Percentiles rank a stretch among this genome's conserved stretches.
phyloP scores from a whole-genome alignment of 768 basidiomycete species.

The Suillus clintonianus region DNA sequence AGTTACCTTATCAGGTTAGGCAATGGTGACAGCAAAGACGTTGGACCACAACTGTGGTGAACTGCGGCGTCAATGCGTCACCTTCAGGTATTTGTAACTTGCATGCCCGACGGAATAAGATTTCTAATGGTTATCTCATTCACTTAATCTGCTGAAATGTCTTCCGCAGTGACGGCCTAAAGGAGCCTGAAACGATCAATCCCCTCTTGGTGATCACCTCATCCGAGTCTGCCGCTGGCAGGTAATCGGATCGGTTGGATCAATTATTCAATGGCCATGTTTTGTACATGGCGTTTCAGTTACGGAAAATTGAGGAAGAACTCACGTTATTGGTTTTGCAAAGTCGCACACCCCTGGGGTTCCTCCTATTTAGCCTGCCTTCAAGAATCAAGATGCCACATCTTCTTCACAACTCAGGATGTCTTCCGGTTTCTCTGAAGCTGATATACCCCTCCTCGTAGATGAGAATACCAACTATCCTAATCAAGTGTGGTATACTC shows the following conservation, averaged over 20 bases:
- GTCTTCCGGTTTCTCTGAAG: not conserved
- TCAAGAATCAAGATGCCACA: not conserved
- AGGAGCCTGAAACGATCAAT: not conserved
- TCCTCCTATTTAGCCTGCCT: not conserved
- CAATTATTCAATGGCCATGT: no score
- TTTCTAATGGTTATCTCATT: not conserved
- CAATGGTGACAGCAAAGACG: not conserved
- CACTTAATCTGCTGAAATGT: not conserved
- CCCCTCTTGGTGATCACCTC: not conserved
- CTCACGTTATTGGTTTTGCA: not conserved
- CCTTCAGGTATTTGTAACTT: not conserved
- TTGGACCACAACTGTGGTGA: no score
- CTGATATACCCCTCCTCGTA: not conserved
- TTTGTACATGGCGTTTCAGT: not conserved
- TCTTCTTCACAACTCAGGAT: constrained; percentile 4
- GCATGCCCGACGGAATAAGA: not conserved
- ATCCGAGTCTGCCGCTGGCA: no score
- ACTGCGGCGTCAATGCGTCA: no score
- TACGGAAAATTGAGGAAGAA: not conserved
- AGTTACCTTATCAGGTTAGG: not conserved
- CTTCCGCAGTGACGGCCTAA: not conserved
- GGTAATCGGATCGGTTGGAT: not conserved
- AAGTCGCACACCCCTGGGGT: not conserved
- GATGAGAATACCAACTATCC: not conserved
- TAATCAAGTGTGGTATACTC: constrained; percentile 18